Evolutionary conservation across 2,329 filamentous ascomycete species (phyloP), one percentile per base, ranked within the genome.

Genomic region (Pseudocercospora ulei): DNA sequence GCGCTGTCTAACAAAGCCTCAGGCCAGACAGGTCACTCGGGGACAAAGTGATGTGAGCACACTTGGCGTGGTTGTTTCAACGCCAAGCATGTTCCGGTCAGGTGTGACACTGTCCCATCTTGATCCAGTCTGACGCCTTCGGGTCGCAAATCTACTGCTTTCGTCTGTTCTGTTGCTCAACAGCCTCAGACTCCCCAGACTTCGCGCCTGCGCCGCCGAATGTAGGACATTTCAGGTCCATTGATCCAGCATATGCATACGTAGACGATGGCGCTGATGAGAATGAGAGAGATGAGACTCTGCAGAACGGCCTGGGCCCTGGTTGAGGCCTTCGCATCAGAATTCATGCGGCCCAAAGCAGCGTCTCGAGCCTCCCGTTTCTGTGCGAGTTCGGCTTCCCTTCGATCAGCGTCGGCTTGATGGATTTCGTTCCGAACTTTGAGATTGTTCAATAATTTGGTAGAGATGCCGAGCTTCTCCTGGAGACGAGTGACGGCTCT

Each of bases 221-320:
- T 38, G 14, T 44, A 44, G 9, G 37, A 38, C 38, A 44, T 41
- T 34, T 44, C 42, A 25, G 42, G 42, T 30, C 42, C 29, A 24
- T 41, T 7, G 7, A 31, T 26, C 25, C 34, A 41, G 25, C 35
- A 43, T 19, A 38, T 34, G 30, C 16, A 30, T 14, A 30, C 40
- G 26, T 43, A 43, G 12, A 36, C 4, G 30, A 33, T 11, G 14
- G 23, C 16, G 14, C 7, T n/a, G 19, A 12, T 12, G 17, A 33
- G 17, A 3, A 33, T 33, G 5, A 33, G 18, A 33, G 18, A 33
- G 11, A 33, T 33, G n/a, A 33, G 6, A 19, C 30, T 23, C 6
- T 7, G 20, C 30, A 23, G 7, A 3, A 6, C 5, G 18, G 3
- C 18, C 14, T 16, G 17, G 5, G 7, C 9, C 30, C n/a, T 9